These are phyloP conservation scores for Phytophthora ohioensis DNA, from an alignment of 352 stramenopile genomes.

Conservation along the genomic window DNA sequence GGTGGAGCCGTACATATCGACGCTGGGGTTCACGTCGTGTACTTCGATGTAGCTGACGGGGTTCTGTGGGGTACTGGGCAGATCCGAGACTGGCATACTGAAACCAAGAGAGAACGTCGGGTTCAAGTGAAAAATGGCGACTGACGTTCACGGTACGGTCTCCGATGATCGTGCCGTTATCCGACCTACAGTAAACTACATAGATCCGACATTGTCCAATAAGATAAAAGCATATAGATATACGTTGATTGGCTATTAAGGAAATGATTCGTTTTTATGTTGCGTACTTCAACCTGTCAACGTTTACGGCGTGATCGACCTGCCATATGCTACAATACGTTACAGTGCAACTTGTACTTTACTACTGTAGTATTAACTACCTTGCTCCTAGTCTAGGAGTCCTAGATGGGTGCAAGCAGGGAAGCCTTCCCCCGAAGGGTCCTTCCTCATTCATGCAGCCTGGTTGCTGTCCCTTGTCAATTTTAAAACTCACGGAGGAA, in stretches of 20 bases:
- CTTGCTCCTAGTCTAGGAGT: too few species aligned
- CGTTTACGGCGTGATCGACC: background rate
- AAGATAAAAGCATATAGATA: background rate
- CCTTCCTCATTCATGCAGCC: too few species aligned
- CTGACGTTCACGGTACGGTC: conserved; percentile 15
- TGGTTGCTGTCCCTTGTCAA: background rate
- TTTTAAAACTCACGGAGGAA: background rate
- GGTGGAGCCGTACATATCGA: conserved; percentile 18
- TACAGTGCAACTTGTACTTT: background rate
- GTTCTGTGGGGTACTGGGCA: conserved; percentile 8
- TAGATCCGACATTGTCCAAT: background rate
- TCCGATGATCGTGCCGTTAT: background rate
- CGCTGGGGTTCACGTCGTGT: conserved; percentile 4
- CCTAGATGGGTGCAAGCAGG: too few species aligned
- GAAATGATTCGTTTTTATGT: background rate
- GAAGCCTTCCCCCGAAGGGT: too few species aligned
- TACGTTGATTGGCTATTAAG: background rate
- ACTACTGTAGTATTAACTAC: background rate
- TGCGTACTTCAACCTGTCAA: background rate
- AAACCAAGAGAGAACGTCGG: background rate
- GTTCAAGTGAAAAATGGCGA: conserved; percentile 2
- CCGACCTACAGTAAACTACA: background rate
- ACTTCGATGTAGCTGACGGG: conserved; percentile 10
- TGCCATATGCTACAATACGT: background rate
- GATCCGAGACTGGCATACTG: conserved; percentile 21